A percentile compares a stretch with the other conserved stretches of the same genome.
Evolutionary conservation across 148 eudicot genomes (phyloP).

Genomic region (Rhododendron ovatum): DNA sequence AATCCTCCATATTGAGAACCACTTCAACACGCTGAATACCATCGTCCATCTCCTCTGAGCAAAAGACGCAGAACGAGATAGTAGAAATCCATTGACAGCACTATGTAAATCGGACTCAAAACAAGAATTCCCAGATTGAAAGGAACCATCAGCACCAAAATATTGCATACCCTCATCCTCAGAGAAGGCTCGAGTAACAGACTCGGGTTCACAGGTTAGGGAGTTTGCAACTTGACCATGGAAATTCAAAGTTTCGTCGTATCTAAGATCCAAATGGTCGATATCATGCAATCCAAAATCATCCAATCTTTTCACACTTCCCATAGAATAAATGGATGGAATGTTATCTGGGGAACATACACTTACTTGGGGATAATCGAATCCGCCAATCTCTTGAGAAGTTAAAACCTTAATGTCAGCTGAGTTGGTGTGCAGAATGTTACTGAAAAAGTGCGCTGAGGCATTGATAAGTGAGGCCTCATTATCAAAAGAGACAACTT

Average conservation of each 20-base stretch:
- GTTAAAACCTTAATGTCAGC: slow-evolving; percentile 28
- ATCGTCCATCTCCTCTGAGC: slow-evolving; percentile 65
- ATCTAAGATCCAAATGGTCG: slow-evolving; percentile 43
- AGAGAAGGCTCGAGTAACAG: slow-evolving; percentile 37
- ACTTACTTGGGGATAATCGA: slow-evolving; percentile 31
- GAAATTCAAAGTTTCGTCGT: slow-evolving; percentile 35
- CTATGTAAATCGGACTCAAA: slow-evolving; percentile 40
- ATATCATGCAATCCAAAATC: slow-evolving; percentile 42
- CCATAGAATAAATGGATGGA: slow-evolving; percentile 60
- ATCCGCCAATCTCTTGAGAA: slow-evolving; percentile 25
- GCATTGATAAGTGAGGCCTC: slow-evolving; percentile 46
- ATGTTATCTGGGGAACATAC: slow-evolving; percentile 48
- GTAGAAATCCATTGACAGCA: slow-evolving; percentile 29
- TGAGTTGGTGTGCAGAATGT: slow-evolving; percentile 20
- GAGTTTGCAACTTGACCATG: slow-evolving; percentile 31
- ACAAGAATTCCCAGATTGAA: slow-evolving; percentile 29
- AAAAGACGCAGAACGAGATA: slow-evolving; percentile 24
- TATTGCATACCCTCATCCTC: slow-evolving; percentile 38
- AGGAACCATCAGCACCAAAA: slow-evolving; percentile 43
- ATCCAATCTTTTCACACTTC: slow-evolving; percentile 44
- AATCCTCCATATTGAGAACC: slow-evolving; percentile 44
- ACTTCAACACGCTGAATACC: slow-evolving; percentile 39
- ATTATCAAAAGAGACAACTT: slow-evolving; percentile 60
- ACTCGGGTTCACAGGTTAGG: slow-evolving; percentile 39
- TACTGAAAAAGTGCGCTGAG: slow-evolving; percentile 26